phyloP scores from a whole-genome alignment of 192 early-diverging fungal genomes.

The Chytriomyces confervae region DNA sequence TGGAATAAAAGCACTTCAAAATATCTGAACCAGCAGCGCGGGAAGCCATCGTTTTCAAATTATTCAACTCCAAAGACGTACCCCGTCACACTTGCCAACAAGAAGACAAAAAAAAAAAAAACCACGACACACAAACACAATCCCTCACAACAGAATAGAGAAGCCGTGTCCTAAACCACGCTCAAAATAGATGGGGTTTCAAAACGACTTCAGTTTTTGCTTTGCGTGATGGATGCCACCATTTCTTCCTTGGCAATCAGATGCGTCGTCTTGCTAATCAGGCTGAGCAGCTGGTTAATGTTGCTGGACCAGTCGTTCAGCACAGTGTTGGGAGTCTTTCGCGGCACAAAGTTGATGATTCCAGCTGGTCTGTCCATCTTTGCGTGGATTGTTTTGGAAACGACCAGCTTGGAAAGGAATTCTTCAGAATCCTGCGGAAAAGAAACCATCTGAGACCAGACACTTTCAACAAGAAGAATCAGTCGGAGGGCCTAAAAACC shows the following conservation, averaged over 20 bases:
- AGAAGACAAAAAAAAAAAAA: too few species aligned
- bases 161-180: too few species aligned
- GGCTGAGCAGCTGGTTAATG: conserved; percentile 82
- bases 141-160: too few species aligned
- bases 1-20: too few species aligned
- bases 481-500: conserved; percentile 46
- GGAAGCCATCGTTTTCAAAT: too few species aligned
- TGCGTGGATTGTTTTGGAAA: conserved; percentile 94
- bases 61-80: too few species aligned
- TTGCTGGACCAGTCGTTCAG: conserved; percentile 94
- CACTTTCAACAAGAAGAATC: not conserved
- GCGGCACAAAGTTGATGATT: conserved; percentile 83
- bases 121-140: too few species aligned
- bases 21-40: too few species aligned
- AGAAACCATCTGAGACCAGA: not conserved
- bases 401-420: conserved; percentile 92
- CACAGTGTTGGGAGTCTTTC: conserved; percentile 85
- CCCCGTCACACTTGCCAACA: too few species aligned
- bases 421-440: conserved; percentile 79
- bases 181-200: not conserved
- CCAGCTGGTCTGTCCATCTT: conserved; percentile 92
- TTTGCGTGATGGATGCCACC: conserved; percentile 49
- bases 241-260: conserved; percentile 66
- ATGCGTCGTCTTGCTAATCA: conserved; percentile 91
- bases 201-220: conserved; percentile 26